phyloP scores from a whole-genome alignment of 2,329 filamentous ascomycete genomes.

The Juglanconis oblonga region DNA sequence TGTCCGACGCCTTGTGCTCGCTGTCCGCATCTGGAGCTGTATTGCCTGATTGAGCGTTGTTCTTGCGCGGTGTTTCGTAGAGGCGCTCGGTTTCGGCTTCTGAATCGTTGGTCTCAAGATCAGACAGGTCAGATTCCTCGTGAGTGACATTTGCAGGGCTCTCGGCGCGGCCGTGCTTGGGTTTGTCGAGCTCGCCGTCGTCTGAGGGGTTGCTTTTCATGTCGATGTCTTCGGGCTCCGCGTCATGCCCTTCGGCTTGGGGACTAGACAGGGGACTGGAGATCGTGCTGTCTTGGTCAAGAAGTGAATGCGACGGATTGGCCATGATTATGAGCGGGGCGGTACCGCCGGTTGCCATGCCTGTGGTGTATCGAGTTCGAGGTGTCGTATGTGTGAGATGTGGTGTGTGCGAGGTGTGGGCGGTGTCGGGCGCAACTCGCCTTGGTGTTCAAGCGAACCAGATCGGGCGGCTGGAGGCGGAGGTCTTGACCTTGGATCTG shows the following conservation, averaged over 20 bases:
- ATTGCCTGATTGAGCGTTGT: slow-evolving; percentile 17
- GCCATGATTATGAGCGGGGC: slow-evolving; percentile 48
- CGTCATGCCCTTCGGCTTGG: slow-evolving; percentile 64
- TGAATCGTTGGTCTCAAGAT: slow-evolving; percentile 59
- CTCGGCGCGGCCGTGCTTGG: slow-evolving; percentile 14
- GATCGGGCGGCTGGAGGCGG: not conserved
- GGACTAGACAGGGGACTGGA: slow-evolving; percentile 90
- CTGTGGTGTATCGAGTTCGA: not conserved
- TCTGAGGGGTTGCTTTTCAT: slow-evolving; percentile 22
- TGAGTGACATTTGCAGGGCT: slow-evolving; percentile 25
- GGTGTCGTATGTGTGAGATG: not conserved
- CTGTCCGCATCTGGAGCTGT: not conserved
- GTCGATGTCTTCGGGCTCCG: slow-evolving; percentile 59
- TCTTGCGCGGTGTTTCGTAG: slow-evolving; percentile 76
- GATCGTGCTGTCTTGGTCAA: slow-evolving; percentile 63
- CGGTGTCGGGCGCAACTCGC: slow-evolving; percentile 13
- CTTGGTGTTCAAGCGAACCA: not conserved
- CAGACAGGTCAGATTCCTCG: slow-evolving; percentile 48
- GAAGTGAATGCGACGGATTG: slow-evolving; percentile 45
- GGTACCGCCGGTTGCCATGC: slow-evolving; percentile 50
- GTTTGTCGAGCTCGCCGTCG: slow-evolving; percentile 24
- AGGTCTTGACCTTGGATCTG: not conserved
- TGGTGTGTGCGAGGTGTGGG: not conserved
- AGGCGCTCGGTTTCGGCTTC: slow-evolving; percentile 94
- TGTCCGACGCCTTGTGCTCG: slow-evolving; percentile 43